These are phyloP conservation scores for Candida easanensis DNA, from an alignment of 805 yeast species.

Conservation along the genomic window DNA sequence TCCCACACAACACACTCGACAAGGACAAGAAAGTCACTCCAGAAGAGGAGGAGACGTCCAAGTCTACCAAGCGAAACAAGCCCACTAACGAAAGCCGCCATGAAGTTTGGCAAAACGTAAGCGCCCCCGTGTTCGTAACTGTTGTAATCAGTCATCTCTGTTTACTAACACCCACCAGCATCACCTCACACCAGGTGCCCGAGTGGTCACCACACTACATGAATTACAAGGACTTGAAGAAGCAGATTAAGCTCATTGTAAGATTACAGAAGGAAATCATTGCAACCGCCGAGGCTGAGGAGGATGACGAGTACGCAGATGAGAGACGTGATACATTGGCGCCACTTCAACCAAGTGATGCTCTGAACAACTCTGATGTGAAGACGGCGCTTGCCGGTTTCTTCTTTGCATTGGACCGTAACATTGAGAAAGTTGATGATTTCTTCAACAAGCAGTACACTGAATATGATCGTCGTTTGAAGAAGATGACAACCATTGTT, in stretches of 20 bases:
- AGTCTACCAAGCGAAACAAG: not conserved
- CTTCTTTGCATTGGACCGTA: conserved; percentile 75
- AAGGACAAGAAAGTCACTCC: not conserved
- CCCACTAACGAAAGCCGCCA: conserved; percentile 1
- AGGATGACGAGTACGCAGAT: conserved; percentile 12
- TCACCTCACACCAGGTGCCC: conserved; percentile 84
- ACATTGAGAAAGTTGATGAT: conserved; percentile 75
- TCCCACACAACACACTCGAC: not conserved
- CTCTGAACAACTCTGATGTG: conserved; percentile 40
- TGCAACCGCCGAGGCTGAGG: conserved; percentile 14
- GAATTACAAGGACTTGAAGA: conserved; percentile 82
- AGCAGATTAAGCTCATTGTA: conserved; percentile 66
- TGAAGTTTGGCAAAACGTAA: conserved; percentile 28
- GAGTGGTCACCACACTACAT: conserved; percentile 82
- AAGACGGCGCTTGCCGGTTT: conserved; percentile 56
- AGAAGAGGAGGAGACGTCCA: not conserved
- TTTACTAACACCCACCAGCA: conserved; percentile 17
- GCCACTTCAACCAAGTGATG: conserved; percentile 24
- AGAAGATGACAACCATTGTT: conserved; percentile 40
- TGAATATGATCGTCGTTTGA: conserved; percentile 72
- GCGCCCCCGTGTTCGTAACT: not conserved
- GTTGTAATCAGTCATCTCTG: not conserved
- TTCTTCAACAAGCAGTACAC: conserved; percentile 70
- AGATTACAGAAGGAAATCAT: conserved; percentile 36
- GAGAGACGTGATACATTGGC: conserved; percentile 3